Percentiles rank a stretch among this genome's conserved stretches.
Conservation (phyloP, 176 grass and related monocot genomes). For the Poa annua region DNA sequence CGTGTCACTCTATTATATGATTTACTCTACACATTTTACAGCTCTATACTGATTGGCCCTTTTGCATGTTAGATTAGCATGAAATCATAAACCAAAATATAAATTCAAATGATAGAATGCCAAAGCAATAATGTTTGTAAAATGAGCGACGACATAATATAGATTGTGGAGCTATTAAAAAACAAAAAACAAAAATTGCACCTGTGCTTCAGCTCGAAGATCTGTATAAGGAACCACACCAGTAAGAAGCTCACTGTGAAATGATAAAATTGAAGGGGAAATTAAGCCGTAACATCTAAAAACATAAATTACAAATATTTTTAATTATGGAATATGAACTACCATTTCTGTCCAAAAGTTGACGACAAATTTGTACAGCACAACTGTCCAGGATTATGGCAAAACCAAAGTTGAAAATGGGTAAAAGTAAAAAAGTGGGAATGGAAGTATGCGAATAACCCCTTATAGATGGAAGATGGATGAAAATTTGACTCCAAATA, state of each 20-base stretch:
- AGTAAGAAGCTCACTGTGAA: conserved; percentile 92
- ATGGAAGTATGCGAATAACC: conserved; percentile 24
- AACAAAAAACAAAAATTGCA: conserved; percentile 42
- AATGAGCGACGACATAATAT: background rate
- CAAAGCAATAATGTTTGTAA: conserved; percentile 16
- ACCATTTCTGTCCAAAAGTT: background rate
- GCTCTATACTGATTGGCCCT: background rate
- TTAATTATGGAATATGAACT: background rate
- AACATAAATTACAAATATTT: background rate
- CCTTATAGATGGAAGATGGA: background rate
- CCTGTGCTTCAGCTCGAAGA: conserved; percentile 95
- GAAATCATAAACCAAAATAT: conserved; percentile 8
- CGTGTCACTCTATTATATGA: background rate
- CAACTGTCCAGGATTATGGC: background rate
- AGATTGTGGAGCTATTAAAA: background rate
- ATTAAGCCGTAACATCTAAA: conserved; percentile 11
- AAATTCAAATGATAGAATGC: conserved; percentile 2
- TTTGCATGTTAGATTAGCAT: conserved; percentile 33
- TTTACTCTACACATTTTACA: conserved; percentile 10
- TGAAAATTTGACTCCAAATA: background rate
- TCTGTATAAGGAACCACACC: conserved; percentile 96
- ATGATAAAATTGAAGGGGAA: conserved; percentile 16
- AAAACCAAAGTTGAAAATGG: background rate
- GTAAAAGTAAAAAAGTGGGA: background rate
- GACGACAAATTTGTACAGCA: background rate